Percentiles rank a stretch among this genome's conserved stretches.
Evolutionary conservation across 495 filamentous ascomycete species (phyloP).

Genomic region (Penicillium mononematosum): DNA sequence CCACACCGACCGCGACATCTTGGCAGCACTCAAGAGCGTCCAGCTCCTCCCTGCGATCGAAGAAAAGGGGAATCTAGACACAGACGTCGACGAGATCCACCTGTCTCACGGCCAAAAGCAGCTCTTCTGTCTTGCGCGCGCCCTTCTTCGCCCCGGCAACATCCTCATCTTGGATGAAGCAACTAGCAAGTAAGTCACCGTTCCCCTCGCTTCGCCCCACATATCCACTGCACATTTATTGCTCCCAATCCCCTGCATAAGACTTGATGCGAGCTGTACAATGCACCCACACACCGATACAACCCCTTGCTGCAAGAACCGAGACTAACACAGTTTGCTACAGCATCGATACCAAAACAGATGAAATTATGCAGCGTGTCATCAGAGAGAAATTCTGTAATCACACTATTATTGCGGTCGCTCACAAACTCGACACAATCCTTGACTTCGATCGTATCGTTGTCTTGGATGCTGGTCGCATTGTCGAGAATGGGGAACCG

Average conservation of each 20-base stretch:
- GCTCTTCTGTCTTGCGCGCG: constrained; percentile 63
- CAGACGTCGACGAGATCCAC: constrained; percentile 47
- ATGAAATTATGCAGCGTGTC: constrained; percentile 57
- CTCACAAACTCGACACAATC: constrained; percentile 62
- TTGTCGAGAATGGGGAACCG: constrained; percentile 50
- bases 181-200: constrained; percentile 46
- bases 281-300: not conserved
- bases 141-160: constrained; percentile 49
- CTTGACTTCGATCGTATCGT: constrained; percentile 52
- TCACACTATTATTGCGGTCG: constrained; percentile 61
- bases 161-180: constrained; percentile 54
- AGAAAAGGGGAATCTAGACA: constrained; percentile 52
- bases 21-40: constrained; percentile 48
- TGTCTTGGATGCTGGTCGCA: constrained; percentile 44
- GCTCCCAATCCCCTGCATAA: constrained; percentile 29
- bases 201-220: constrained; percentile 12
- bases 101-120: constrained; percentile 64
- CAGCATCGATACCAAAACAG: constrained; percentile 56
- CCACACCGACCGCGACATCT: constrained; percentile 38
- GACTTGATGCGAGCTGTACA: constrained; percentile 4
- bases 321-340: constrained; percentile 6
- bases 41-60: constrained; percentile 47
- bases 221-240: not conserved
- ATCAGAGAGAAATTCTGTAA: constrained; percentile 56
- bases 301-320: constrained; percentile 7